A percentile compares a stretch with the other conserved stretches of the same genome.
Conservation (phyloP, 2,329 filamentous ascomycete genomes). For the Aspergillus uvarum region DNA sequence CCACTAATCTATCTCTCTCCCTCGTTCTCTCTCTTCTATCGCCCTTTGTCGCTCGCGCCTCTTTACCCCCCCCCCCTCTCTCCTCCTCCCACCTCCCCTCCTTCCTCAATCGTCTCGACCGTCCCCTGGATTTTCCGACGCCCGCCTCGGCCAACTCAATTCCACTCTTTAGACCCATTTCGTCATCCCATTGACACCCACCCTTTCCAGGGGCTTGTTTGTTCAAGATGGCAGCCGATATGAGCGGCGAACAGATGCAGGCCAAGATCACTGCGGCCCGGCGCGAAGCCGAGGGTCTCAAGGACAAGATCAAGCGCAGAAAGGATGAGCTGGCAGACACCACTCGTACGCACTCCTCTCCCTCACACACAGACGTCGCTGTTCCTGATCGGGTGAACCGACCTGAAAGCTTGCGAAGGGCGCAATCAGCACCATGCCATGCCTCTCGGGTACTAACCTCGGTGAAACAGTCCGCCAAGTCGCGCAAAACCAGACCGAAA, state of each 20-base stretch:
- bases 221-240: conserved; percentile 48
- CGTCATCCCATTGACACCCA: conserved; percentile 22
- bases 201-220: conserved; percentile 27
- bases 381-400: background rate
- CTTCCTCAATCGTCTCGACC: conserved; percentile 9
- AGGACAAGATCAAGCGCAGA: conserved; percentile 99
- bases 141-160: conserved; percentile 31
- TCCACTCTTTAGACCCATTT: conserved; percentile 14
- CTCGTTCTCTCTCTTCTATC: conserved; percentile 6
- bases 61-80: conserved; percentile 12
- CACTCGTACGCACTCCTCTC: conserved; percentile 69
- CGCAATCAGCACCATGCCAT: background rate
- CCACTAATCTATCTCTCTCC: background rate
- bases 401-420: background rate
- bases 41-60: conserved; percentile 11
- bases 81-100: conserved; percentile 12
- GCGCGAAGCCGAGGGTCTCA: conserved; percentile 95
- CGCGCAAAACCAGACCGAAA: conserved; percentile 86
- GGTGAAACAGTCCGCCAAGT: conserved; percentile 75
- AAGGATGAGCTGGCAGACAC: conserved; percentile 99
- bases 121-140: conserved; percentile 22
- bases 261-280: conserved; percentile 87
- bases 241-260: conserved; percentile 69
- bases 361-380: conserved; percentile 1
- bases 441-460: conserved; percentile 26